Percentiles rank a stretch among this genome's conserved stretches.
Conservation (phyloP, 225 moss, liverwort and hornwort species). For the Takakia lepidozioides region DNA sequence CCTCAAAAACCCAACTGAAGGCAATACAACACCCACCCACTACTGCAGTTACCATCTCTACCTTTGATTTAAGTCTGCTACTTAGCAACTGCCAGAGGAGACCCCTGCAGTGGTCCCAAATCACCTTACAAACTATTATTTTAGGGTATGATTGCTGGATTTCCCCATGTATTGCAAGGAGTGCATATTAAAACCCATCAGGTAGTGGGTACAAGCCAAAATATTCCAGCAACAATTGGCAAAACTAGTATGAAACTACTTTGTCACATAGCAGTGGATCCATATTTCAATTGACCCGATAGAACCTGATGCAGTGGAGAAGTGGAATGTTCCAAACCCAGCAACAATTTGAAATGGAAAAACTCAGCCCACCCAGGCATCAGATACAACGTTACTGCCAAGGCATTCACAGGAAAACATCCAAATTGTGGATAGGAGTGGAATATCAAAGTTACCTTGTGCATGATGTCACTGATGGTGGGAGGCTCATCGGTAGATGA, state of each 20-base stretch:
- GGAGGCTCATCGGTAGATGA: constrained; percentile 38
- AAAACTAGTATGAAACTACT: too few species aligned
- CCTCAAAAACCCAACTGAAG: background rate
- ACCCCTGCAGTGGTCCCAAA: background rate
- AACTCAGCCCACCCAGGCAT: too few species aligned
- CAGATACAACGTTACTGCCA: background rate
- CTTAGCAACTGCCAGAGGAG: background rate
- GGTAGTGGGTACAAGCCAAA: too few species aligned
- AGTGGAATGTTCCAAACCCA: background rate
- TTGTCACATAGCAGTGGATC: too few species aligned
- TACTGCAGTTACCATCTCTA: background rate
- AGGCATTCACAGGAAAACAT: background rate
- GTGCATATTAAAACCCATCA: too few species aligned
- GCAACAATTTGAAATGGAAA: too few species aligned
- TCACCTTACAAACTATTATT: background rate
- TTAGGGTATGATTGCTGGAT: background rate
- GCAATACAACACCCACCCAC: background rate
- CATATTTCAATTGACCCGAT: background rate
- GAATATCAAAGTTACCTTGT: constrained; percentile 17
- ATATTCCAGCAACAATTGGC: too few species aligned
- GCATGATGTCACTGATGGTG: constrained; percentile 64
- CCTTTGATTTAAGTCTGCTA: background rate
- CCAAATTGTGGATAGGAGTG: background rate
- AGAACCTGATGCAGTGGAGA: background rate
- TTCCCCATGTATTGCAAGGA: background rate